Percentiles rank a stretch among this genome's conserved stretches.
Conservation (phyloP, 306 rosid genomes). For the Sicyos baderoa region DNA sequence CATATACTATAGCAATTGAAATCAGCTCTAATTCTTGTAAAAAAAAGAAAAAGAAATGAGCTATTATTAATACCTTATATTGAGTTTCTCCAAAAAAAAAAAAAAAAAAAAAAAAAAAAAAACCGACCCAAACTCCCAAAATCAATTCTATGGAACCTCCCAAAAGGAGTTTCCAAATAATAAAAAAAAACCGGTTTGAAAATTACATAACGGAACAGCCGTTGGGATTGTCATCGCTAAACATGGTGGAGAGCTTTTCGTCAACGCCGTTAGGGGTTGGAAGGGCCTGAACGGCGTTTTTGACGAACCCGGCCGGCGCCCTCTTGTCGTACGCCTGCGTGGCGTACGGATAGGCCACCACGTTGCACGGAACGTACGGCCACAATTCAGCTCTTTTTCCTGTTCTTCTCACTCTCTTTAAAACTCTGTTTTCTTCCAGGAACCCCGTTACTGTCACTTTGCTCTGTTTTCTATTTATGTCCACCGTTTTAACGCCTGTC, state of each 20-base stretch:
- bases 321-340: conserved; percentile 21
- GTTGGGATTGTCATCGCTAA: conserved; percentile 23
- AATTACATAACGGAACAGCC: conserved; percentile 22
- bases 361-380: conserved; percentile 22
- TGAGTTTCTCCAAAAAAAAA: too few relatives aligned
- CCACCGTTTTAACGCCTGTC: conserved; percentile 17
- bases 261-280: conserved; percentile 14
- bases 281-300: conserved; percentile 15
- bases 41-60: too few relatives aligned
- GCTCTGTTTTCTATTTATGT: conserved; percentile 19
- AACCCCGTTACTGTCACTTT: conserved; percentile 20
- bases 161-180: background rate
- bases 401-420: conserved; percentile 20
- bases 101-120: too few relatives aligned
- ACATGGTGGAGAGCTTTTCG: conserved; percentile 22
- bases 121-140: too few relatives aligned
- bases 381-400: conserved; percentile 20
- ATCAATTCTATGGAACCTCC: too few relatives aligned
- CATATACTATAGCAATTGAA: too few relatives aligned
- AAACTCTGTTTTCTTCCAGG: conserved; percentile 16
- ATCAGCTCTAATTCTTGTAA: too few relatives aligned
- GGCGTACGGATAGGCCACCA: conserved; percentile 23
- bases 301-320: conserved; percentile 20
- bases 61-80: too few relatives aligned
- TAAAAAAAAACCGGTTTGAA: background rate